Percentiles rank a stretch among this genome's conserved stretches.
Evolutionary conservation across 352 stramenopile genomes (phyloP).

Genomic region (Pythium apleroticum): DNA sequence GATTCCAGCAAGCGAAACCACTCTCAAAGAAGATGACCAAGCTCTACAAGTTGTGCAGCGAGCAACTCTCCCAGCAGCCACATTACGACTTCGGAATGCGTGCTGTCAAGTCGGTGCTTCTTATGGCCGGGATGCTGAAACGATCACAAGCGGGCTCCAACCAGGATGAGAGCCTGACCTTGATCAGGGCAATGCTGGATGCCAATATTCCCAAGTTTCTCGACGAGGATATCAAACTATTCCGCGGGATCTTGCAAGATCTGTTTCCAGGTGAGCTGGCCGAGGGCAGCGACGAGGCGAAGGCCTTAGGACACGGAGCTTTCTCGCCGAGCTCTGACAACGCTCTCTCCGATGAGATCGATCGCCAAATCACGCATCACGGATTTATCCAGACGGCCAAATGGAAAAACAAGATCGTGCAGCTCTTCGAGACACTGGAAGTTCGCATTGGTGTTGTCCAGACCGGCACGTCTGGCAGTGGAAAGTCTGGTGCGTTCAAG

Average conservation of each 20-base stretch:
- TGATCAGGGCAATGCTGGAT: conserved; percentile 94
- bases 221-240: conserved; percentile 86
- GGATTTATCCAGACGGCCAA: conserved; percentile 60
- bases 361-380: conserved; percentile 57
- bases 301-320: not conserved
- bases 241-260: conserved; percentile 87
- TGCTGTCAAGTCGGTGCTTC: conserved; percentile 80
- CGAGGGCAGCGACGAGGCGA: not conserved
- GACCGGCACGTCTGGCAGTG: conserved; percentile 63
- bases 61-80: conserved; percentile 81
- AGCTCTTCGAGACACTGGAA: conserved; percentile 92
- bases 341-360: conserved; percentile 43
- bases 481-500: conserved; percentile 57
- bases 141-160: conserved; percentile 24
- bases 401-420: conserved; percentile 88
- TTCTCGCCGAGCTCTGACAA: not conserved
- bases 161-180: conserved; percentile 64
- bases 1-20: conserved; percentile 65
- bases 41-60: conserved; percentile 81
- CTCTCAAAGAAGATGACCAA: conserved; percentile 73
- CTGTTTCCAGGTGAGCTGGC: conserved; percentile 69
- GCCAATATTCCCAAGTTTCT: conserved; percentile 92
- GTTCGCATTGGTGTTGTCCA: conserved; percentile 90
- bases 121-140: conserved; percentile 73
- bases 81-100: conserved; percentile 92